These are phyloP conservation scores for Pseudocercospora cruenta DNA, from an alignment of 2,329 filamentous ascomycete genomes.

Conservation along the genomic window DNA sequence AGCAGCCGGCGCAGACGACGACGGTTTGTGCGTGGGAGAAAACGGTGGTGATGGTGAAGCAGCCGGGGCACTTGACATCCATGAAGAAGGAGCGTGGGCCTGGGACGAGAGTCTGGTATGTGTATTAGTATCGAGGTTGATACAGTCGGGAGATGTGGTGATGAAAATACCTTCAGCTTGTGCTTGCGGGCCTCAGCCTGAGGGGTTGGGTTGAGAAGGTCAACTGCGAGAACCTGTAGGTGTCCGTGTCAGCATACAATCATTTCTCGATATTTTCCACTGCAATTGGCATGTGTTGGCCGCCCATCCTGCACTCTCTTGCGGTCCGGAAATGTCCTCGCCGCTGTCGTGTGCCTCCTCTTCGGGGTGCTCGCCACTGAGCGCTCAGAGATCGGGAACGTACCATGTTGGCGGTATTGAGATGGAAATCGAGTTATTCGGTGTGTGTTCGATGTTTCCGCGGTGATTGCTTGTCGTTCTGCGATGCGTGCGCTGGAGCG, in stretches of 20 bases:
- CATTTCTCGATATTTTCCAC: background rate
- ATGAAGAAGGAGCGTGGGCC: constrained; percentile 99
- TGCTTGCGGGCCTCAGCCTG: constrained; percentile 99
- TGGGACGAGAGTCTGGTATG: constrained; percentile 70
- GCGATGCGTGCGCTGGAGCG: constrained; percentile 23
- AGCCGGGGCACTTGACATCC: constrained; percentile 99
- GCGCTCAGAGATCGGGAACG: constrained; percentile 21
- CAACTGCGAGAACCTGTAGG: constrained; percentile 96
- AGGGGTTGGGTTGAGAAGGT: constrained; percentile 98
- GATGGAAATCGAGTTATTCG: constrained; percentile 21
- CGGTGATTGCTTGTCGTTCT: constrained; percentile 21
- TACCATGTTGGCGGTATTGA: constrained; percentile 38
- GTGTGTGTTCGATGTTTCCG: constrained; percentile 20
- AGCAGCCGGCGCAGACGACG: constrained; percentile 99
- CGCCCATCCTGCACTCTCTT: constrained; percentile 7
- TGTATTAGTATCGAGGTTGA: constrained; percentile 12
- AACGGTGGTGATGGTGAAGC: constrained; percentile 99
- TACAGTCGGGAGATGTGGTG: background rate
- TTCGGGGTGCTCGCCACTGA: constrained; percentile 22
- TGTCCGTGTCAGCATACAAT: constrained; percentile 29
- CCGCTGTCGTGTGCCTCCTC: constrained; percentile 34
- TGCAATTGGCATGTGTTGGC: constrained; percentile 7
- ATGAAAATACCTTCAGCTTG: constrained; percentile 90
- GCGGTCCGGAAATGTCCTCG: constrained; percentile 6
- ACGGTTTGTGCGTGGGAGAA: constrained; percentile 99